phyloP scores from a whole-genome alignment of 805 yeast species.

The Citeromyces nyonsensis region DNA sequence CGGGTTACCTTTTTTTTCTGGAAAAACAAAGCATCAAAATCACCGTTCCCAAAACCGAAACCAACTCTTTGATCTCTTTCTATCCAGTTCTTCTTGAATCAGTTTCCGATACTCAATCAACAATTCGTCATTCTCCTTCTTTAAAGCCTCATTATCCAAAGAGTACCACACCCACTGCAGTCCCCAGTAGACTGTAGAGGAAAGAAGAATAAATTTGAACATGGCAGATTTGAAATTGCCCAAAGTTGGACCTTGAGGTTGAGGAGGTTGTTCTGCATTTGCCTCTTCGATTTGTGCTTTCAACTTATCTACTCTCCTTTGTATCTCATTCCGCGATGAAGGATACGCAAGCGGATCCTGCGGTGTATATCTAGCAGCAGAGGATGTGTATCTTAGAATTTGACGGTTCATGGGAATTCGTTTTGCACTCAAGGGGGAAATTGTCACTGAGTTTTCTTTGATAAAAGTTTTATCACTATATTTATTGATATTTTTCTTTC shows the following conservation, averaged over 20 bases:
- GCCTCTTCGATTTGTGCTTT: conserved; percentile 8
- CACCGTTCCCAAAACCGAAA: too few species aligned
- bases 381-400: too few species aligned
- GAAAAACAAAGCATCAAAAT: too few species aligned
- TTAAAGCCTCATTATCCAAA: conserved; percentile 14
- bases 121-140: conserved; percentile 8
- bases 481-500: too few species aligned
- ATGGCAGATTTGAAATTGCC: conserved; percentile 17
- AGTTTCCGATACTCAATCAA: conserved; percentile 3
- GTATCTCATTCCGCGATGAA: conserved; percentile 13
- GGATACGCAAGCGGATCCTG: conserved; percentile 12
- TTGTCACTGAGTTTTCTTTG: too few species aligned
- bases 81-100: too few species aligned
- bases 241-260: conserved; percentile 12
- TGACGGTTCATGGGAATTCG: too few species aligned
- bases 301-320: conserved; percentile 11
- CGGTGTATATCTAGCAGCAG: conserved; percentile 9
- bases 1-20: too few species aligned
- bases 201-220: conserved; percentile 14
- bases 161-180: conserved; percentile 16
- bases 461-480: too few species aligned
- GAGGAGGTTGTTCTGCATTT: conserved; percentile 5
- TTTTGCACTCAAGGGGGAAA: too few species aligned
- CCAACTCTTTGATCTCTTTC: too few species aligned
- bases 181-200: conserved; percentile 14